Evolutionary conservation across 2,329 filamentous ascomycete species (phyloP).

Genomic region (Teratosphaeria gauchensis): DNA sequence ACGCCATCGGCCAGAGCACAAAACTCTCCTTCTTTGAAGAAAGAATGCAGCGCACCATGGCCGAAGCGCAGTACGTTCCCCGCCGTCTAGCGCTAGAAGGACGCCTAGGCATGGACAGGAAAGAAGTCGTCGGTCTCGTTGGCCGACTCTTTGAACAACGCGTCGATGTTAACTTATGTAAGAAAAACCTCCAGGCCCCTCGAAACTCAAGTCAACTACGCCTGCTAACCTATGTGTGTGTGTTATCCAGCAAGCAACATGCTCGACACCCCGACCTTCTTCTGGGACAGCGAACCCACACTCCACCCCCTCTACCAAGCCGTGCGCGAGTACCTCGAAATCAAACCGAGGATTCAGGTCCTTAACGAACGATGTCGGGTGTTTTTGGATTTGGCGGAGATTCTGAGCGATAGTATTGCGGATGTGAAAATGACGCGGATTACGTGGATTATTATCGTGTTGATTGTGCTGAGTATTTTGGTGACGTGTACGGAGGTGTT

Average conservation of each 20-base stretch:
- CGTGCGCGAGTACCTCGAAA: conserved; percentile 94
- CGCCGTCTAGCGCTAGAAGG: conserved; percentile 82
- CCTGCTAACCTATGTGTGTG: not conserved
- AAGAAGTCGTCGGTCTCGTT: conserved; percentile 85
- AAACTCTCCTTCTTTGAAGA: conserved; percentile 96
- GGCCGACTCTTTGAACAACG: conserved; percentile 85
- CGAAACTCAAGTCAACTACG: not conserved
- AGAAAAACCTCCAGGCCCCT: conserved; percentile 31
- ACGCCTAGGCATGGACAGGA: conserved; percentile 79
- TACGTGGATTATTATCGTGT: conserved; percentile 95
- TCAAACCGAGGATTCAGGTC: conserved; percentile 89
- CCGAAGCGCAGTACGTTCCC: conserved; percentile 83
- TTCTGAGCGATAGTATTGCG: conserved; percentile 81
- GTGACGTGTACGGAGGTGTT: conserved; percentile 87
- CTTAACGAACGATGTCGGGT: conserved; percentile 95
- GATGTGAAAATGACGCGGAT: conserved; percentile 93
- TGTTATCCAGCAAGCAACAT: conserved; percentile 71
- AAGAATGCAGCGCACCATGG: conserved; percentile 89
- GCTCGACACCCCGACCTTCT: conserved; percentile 91
- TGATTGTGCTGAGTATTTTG: conserved; percentile 83
- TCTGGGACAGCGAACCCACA: conserved; percentile 96
- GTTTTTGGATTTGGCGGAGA: conserved; percentile 92
- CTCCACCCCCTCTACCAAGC: conserved; percentile 89
- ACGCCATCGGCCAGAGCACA: conserved; percentile 94
- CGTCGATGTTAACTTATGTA: conserved; percentile 96